These are phyloP conservation scores for Magnolia officinalis DNA, from an alignment of 164 flowering plant species.

Conservation along the genomic window DNA sequence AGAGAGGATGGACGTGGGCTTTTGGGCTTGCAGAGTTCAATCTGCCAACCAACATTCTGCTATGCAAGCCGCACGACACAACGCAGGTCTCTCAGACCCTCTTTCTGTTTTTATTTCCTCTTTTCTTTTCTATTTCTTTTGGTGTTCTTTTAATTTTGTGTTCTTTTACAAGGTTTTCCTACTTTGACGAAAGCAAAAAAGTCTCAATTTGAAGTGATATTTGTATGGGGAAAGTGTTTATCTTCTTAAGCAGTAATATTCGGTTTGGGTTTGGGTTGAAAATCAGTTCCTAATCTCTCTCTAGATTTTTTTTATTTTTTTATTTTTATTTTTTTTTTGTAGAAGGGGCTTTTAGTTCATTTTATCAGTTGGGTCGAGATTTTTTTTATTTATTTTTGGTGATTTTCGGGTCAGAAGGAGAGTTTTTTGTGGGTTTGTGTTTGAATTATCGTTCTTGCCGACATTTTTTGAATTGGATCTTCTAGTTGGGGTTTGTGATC, in stretches of 20 bases:
- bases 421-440: too few species aligned
- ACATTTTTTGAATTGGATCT: too few species aligned
- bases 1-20: neutral
- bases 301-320: too few species aligned
- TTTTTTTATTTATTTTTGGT: too few species aligned
- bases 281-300: neutral
- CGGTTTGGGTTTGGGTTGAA: neutral
- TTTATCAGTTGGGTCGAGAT: neutral
- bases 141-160: neutral
- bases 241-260: neutral
- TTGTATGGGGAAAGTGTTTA: neutral
- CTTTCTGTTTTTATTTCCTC: neutral
- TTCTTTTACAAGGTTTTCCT: neutral
- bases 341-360: neutral
- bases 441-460: too few species aligned
- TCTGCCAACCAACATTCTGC: slow-evolving; percentile 8
- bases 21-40: slow-evolving; percentile 14
- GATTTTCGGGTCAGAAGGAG: too few species aligned
- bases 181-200: too few species aligned
- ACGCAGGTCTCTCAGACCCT: neutral
- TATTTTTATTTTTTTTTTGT: too few species aligned
- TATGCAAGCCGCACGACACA: slow-evolving; percentile 6
- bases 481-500: too few species aligned
- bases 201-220: neutral
- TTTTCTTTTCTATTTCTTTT: neutral